Evolutionary conservation across 305 asterid genomes (phyloP).

Genomic region (Solanum chacoense): DNA sequence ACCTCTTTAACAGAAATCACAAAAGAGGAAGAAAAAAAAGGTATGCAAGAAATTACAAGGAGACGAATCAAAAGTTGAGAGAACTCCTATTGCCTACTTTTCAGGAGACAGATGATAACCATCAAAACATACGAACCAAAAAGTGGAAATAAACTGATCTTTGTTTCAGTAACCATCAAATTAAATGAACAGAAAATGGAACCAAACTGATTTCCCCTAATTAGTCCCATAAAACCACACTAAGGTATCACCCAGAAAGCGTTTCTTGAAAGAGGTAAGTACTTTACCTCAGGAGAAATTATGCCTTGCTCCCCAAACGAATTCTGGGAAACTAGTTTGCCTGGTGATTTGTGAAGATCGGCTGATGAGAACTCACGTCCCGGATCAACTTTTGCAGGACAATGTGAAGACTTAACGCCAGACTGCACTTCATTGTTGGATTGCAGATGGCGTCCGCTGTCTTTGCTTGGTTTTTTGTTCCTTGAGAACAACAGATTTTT

Average conservation of each 20-base stretch:
- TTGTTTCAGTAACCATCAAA: not conserved
- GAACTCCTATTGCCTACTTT: not conserved
- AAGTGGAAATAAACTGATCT: not conserved
- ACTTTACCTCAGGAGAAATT: slow-evolving; percentile 47
- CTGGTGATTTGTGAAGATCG: slow-evolving; percentile 19
- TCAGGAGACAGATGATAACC: not conserved
- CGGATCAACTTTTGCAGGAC: slow-evolving; percentile 12
- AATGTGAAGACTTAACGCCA: slow-evolving; percentile 3
- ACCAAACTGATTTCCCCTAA: not conserved
- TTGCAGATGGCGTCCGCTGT: slow-evolving; percentile 28
- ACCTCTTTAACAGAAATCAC: not conserved
- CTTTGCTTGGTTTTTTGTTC: slow-evolving; percentile 51
- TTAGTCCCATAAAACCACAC: not conserved
- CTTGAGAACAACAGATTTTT: slow-evolving; percentile 66
- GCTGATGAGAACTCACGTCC: slow-evolving; percentile 23
- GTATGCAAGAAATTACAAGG: not conserved
- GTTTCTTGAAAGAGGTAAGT: not conserved
- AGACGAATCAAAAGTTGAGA: not conserved
- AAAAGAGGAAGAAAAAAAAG: not conserved
- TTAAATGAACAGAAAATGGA: not conserved
- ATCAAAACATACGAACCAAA: not conserved
- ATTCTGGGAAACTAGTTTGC: slow-evolving; percentile 28
- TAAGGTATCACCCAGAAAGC: not conserved
- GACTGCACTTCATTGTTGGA: slow-evolving; percentile 32
- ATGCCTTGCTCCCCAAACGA: slow-evolving; percentile 21